Base-by-base conservation (phyloP, 192 early-diverging fungal genomes). In the Podila clonocystis region DNA sequence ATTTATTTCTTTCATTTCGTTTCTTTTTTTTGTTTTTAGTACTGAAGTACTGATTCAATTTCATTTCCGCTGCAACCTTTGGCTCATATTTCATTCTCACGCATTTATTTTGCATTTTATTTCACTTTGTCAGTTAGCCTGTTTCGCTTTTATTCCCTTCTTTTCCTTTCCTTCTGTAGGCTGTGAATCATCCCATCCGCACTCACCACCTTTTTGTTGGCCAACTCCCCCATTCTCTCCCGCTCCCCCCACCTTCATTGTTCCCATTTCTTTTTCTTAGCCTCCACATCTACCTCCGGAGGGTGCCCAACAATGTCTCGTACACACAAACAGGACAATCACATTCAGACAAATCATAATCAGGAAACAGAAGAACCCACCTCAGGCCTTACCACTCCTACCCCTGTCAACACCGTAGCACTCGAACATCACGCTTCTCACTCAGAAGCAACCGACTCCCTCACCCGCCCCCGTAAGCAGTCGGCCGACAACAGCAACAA, bases 401-500 rank as follows among this genome's bases (percentile, higher is more conserved):
- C 20, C 20, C 49, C 49, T 50, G 50, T 11, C 52, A 55, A 55
- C 52, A 55, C 52, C 4, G 22, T 9, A 20, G n/a, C 22, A 55
- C 24, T 24, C 13, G 34, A 26, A 62, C 64, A 74, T 5, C 50
- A 24, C 36, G 62, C 20, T 41, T 22, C 5, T 13, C 24, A 9
- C 41, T 26, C 33, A 55, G n/a, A 20, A 13, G 20, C 20, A 19
- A 28, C 9, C 22, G 17, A 33, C 24, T 12, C 50, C 22, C 24
- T 59, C 29, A 33, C 33, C 41, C 48, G 5, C 12, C 63, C 62
- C 52, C 58, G 77, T n/a, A 80, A 73, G 24, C 70, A 68, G 31
- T 73, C 77, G 19, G 58, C 22, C 12, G 77, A 73, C 17, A 80
- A 38, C 41, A 50, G 8, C 49, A 19, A 36, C 12, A 65, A 73